A percentile compares a stretch with the other conserved stretches of the same genome.
Evolutionary conservation across 805 yeast species (phyloP).

Genomic region (Schizosaccharomyces pombe): DNA sequence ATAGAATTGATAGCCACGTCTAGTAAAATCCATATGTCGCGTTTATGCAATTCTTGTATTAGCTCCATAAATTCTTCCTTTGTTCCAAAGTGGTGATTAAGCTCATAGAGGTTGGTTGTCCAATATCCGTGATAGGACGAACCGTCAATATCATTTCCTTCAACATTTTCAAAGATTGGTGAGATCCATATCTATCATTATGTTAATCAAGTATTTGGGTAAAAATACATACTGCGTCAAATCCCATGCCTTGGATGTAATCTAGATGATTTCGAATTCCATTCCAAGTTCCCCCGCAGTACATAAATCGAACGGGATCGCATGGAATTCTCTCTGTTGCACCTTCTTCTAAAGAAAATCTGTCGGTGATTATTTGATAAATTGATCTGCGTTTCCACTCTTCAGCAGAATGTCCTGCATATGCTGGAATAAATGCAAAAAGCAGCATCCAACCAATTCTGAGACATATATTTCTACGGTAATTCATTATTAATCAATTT

Average conservation of each 20-base stretch:
- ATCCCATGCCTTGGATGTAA: constrained; percentile 7
- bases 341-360: constrained; percentile 5
- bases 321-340: neutral
- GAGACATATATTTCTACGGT: neutral
- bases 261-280: constrained; percentile 5
- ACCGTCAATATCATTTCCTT: constrained; percentile 4
- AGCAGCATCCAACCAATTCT: neutral
- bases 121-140: constrained; percentile 5
- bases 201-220: neutral
- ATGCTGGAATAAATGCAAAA: neutral
- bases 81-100: constrained; percentile 3
- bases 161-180: constrained; percentile 5
- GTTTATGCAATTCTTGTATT: constrained; percentile 3
- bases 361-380: constrained; percentile 5
- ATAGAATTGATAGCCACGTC: constrained; percentile 5
- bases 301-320: constrained; percentile 1
- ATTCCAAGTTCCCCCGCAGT: constrained; percentile 7
- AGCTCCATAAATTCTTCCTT: constrained; percentile 4
- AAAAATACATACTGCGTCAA: constrained; percentile 5
- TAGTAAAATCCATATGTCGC: constrained; percentile 6
- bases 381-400: constrained; percentile 3
- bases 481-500: neutral
- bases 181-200: constrained; percentile 6
- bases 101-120: neutral
- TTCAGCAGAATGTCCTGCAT: neutral